These are phyloP conservation scores for barrel medic (Medicago truncatula) DNA, from an alignment of 306 rosid species.

Conservation along the genomic window DNA sequence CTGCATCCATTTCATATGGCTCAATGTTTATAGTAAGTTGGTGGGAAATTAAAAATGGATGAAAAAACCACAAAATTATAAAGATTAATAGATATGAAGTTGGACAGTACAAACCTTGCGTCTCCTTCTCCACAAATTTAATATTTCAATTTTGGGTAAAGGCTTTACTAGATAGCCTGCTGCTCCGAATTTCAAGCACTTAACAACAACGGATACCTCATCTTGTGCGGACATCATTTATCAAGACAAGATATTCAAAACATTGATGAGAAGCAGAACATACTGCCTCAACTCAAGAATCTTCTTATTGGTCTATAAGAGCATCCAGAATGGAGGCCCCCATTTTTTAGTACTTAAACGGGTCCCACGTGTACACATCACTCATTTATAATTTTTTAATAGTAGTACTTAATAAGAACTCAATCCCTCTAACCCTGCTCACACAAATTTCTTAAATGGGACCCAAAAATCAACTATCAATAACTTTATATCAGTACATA, in stretches of 20 bases:
- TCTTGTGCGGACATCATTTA: constrained; percentile 97
- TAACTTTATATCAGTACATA: too few species aligned
- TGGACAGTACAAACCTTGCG: constrained; percentile 77
- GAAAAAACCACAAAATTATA: constrained; percentile 26
- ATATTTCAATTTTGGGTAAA: constrained; percentile 89
- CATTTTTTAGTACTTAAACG: too few species aligned
- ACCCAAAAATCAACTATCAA: too few species aligned
- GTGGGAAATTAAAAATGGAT: neutral
- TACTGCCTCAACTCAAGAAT: constrained; percentile 11
- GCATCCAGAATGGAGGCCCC: too few species aligned
- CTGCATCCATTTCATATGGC: constrained; percentile 17
- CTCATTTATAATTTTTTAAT: too few species aligned
- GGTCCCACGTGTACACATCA: too few species aligned
- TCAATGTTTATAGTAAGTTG: constrained; percentile 23
- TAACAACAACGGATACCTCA: constrained; percentile 89
- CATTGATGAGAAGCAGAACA: constrained; percentile 43
- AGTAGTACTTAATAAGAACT: too few species aligned
- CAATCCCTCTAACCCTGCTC: too few species aligned
- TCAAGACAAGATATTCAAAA: constrained; percentile 34
- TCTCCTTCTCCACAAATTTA: constrained; percentile 98
- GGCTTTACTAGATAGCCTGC: constrained; percentile 99
- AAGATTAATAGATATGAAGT: constrained; percentile 39
- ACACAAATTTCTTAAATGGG: too few species aligned
- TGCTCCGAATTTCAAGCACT: constrained; percentile 97
- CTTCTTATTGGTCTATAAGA: constrained; percentile 7